phyloP scores from a whole-genome alignment of 768 basidiomycete species.

The Rubroboletus satanas region DNA sequence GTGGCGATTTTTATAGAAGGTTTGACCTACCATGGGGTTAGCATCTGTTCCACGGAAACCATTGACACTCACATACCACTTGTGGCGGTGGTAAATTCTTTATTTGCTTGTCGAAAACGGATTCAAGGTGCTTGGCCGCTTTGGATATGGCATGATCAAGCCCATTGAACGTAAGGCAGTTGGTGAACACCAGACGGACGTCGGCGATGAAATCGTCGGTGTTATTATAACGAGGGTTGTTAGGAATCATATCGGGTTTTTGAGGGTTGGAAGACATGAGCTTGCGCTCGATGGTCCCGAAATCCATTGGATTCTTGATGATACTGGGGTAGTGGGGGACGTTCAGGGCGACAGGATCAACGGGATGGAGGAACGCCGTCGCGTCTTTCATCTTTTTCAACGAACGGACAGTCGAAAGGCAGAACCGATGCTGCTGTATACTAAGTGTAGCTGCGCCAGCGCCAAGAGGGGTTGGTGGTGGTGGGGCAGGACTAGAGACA shows the following conservation, averaged over 20 bases:
- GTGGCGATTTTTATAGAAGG: constrained; percentile 41
- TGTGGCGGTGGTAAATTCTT: constrained; percentile 75
- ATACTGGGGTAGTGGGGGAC: constrained; percentile 87
- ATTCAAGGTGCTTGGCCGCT: constrained; percentile 82
- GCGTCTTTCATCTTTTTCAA: constrained; percentile 88
- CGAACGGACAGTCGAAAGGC: constrained; percentile 68
- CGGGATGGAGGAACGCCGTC: constrained; percentile 76
- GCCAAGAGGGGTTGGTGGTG: constrained; percentile 5
- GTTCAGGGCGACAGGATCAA: constrained; percentile 79
- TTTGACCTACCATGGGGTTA: constrained; percentile 34
- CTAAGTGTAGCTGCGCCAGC: constrained; percentile 45
- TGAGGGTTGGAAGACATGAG: constrained; percentile 71
- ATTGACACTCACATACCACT: constrained; percentile 54
- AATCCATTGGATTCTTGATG: constrained; percentile 91
- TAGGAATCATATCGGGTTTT: constrained; percentile 67
- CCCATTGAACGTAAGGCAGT: constrained; percentile 91
- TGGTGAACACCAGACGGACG: constrained; percentile 83
- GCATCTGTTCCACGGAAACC: constrained; percentile 9
- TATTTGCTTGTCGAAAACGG: constrained; percentile 83
- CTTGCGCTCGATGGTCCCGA: constrained; percentile 89
- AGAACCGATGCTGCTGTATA: constrained; percentile 73
- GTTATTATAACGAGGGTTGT: constrained; percentile 71
- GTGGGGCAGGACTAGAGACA: constrained; percentile 14
- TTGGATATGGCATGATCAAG: constrained; percentile 73
- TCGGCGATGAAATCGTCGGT: constrained; percentile 83